These are phyloP conservation scores for Leccinum variicolor DNA, from an alignment of 768 basidiomycete genomes.

Conservation along the genomic window DNA sequence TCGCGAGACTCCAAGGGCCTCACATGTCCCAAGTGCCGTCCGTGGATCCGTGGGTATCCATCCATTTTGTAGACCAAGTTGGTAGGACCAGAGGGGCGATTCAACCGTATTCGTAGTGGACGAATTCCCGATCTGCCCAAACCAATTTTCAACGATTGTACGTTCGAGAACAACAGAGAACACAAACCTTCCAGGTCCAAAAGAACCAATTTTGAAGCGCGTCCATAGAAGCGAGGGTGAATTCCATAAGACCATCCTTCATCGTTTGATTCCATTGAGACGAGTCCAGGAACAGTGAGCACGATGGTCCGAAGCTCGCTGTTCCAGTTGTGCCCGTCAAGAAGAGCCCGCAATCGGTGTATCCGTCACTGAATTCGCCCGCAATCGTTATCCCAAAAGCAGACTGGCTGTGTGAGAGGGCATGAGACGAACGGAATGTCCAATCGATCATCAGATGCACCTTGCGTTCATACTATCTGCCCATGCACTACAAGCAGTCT, in stretches of 20 bases:
- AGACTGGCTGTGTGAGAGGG: constrained; percentile 33
- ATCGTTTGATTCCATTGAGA: constrained; percentile 48
- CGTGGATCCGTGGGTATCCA: constrained; percentile 80
- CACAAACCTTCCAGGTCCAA: constrained; percentile 72
- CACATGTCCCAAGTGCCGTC: constrained; percentile 61
- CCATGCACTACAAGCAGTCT: constrained; percentile 56
- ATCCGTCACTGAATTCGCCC: constrained; percentile 74
- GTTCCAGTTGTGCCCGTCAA: constrained; percentile 34
- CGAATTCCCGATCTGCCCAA: constrained; percentile 52
- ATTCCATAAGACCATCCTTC: constrained; percentile 50
- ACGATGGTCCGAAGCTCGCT: constrained; percentile 27
- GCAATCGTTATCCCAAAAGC: constrained; percentile 68
- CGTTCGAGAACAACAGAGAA: background rate
- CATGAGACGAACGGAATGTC: background rate
- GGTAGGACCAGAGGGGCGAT: constrained; percentile 67
- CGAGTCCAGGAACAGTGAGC: constrained; percentile 47
- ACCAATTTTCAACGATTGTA: background rate
- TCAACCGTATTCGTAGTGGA: constrained; percentile 45
- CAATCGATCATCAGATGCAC: constrained; percentile 19
- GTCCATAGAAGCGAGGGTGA: constrained; percentile 61
- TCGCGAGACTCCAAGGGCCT: constrained; percentile 42
- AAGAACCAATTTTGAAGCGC: constrained; percentile 66
- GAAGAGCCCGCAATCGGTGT: constrained; percentile 62
- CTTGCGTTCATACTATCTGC: constrained; percentile 48
- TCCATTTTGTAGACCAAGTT: constrained; percentile 66